These are phyloP conservation scores for Pisolithus tinctorius DNA, from an alignment of 768 basidiomycete species.

Conservation along the genomic window DNA sequence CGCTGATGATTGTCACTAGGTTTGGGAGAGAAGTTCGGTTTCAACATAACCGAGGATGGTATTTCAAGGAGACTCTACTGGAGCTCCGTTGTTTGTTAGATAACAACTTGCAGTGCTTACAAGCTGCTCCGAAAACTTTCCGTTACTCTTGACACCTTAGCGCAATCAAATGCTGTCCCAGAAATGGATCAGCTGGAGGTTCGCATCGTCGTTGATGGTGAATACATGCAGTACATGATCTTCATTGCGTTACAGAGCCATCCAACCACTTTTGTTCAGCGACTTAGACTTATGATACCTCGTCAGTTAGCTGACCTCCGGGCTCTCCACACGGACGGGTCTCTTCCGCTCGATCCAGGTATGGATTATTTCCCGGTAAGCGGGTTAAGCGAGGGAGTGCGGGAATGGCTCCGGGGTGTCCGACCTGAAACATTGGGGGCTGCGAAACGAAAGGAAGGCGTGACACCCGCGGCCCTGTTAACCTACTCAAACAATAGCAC, in stretches of 20 bases:
- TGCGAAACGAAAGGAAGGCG: constrained; percentile 89
- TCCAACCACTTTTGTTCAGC: constrained; percentile 31
- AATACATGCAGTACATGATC: constrained; percentile 5
- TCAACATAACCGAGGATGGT: constrained; percentile 37
- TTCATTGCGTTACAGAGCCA: background rate
- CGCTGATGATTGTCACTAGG: constrained; percentile 16
- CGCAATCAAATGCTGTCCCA: constrained; percentile 34
- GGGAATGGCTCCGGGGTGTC: constrained; percentile 52
- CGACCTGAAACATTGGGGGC: constrained; percentile 74
- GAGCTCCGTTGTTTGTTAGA: background rate
- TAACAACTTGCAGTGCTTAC: constrained; percentile 49
- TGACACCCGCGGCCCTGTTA: constrained; percentile 75
- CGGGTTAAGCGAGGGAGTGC: constrained; percentile 73
- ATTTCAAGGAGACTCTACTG: constrained; percentile 28
- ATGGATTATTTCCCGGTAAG: constrained; percentile 62
- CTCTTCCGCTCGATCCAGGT: constrained; percentile 55
- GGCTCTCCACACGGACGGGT: constrained; percentile 71
- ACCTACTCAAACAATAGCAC: constrained; percentile 57
- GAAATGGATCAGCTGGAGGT: constrained; percentile 41
- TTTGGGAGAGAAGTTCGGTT: constrained; percentile 37
- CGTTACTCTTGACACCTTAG: constrained; percentile 39
- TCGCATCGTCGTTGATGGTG: constrained; percentile 70
- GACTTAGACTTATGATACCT: constrained; percentile 41
- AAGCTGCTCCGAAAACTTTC: constrained; percentile 60
- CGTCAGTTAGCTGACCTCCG: constrained; percentile 75